These are phyloP conservation scores for Leishmania martiniquensis DNA, from an alignment of 208 protist species.

Conservation along the genomic window DNA sequence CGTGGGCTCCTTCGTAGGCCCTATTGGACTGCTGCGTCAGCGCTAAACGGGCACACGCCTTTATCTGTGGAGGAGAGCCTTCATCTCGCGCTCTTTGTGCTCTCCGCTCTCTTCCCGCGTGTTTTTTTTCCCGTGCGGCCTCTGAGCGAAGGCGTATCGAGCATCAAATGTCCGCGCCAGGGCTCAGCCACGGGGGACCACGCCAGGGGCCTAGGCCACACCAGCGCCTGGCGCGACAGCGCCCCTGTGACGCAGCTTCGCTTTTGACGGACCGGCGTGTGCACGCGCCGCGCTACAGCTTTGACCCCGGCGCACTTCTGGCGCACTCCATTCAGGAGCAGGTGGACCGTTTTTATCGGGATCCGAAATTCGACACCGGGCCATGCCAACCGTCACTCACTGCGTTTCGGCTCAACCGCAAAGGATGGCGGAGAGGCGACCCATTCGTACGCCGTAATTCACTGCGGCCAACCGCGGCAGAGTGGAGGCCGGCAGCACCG, in stretches of 20 bases:
- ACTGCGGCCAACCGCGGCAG: not conserved
- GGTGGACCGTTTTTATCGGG: constrained; percentile 14
- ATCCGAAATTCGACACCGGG: constrained; percentile 1
- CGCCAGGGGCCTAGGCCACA: not conserved
- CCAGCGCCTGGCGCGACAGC: not conserved
- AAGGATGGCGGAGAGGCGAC: not conserved
- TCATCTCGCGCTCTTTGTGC: not conserved
- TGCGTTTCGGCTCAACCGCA: not conserved
- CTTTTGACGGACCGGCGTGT: not conserved
- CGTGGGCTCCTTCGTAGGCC: not conserved
- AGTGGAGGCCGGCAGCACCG: not conserved
- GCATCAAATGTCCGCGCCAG: not conserved
- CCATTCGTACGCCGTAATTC: not conserved
- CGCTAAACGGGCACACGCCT: not conserved
- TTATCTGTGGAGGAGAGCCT: not conserved
- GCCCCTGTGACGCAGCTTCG: not conserved
- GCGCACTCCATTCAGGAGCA: constrained; percentile 15
- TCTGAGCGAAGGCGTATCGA: not conserved
- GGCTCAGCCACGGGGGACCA: not conserved
- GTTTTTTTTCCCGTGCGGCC: not conserved
- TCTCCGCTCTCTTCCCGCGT: not conserved
- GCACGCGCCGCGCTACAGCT: constrained; percentile 10
- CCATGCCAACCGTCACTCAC: not conserved
- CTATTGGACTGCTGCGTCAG: not conserved
- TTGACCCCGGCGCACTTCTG: constrained; percentile 16